phyloP scores from a whole-genome alignment of 73 alveolate genomes.

The Paramecium sexaurelia region DNA sequence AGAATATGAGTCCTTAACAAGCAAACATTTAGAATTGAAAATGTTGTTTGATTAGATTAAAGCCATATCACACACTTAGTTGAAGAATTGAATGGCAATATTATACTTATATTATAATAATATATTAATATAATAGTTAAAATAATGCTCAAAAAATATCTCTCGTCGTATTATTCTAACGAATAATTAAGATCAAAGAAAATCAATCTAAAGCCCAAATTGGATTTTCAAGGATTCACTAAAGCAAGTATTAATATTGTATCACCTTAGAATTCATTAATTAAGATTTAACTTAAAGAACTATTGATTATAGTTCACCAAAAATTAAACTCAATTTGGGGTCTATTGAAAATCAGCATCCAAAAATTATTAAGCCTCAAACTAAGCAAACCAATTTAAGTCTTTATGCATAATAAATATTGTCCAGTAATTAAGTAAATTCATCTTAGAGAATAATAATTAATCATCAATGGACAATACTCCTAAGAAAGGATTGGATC shows the following conservation, averaged over 20 bases:
- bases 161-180: neutral
- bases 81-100: neutral
- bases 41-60: neutral
- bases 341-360: neutral
- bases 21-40: neutral
- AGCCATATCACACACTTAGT: neutral
- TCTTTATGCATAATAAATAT: neutral
- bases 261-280: neutral
- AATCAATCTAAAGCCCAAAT: neutral
- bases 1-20: neutral
- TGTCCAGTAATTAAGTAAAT: neutral
- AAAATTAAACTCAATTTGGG: neutral
- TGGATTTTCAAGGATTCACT: neutral
- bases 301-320: neutral
- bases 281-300: neutral
- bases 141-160: neutral
- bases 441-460: neutral
- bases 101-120: neutral
- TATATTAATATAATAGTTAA: no score
- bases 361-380: neutral
- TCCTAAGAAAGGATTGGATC: neutral
- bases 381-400: neutral
- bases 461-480: neutral
- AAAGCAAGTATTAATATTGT: neutral
- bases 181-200: neutral